Evolutionary conservation across 257 asterid genomes (phyloP), one percentile per base, ranked within the genome.

Genomic region (Gentiana dahurica): DNA sequence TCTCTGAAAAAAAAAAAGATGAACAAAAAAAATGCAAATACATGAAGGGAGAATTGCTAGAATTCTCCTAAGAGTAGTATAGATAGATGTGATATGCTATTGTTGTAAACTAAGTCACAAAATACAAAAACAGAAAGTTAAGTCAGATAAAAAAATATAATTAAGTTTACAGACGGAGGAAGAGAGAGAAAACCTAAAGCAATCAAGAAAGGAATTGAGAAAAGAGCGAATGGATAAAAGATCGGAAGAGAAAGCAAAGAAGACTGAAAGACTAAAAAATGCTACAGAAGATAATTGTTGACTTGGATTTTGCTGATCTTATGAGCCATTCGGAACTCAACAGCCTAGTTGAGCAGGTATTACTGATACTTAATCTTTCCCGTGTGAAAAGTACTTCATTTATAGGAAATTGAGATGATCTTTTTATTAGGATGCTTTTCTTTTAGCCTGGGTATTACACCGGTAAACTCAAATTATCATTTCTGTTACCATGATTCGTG

Each of bases 341-440:
- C 61, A 92, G 98, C 79, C 95, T 92, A 61, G 88, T 85, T 68
- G 94, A 92, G 47, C 98, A 92, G 97, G 98, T 91, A n/a, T 10
- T 12, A 13, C 41, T 6, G 6, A 2, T 36, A 13, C 46, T 36
- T 36, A 12, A 34, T 54, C 43, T 61, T 34, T 32, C 9, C 6
- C 51, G 3, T 57, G 1, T 34, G 36, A 10, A 7, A 33, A 51
- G 13, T 32, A 51, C 34, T 46, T 12, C 39, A 1, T 2, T n/a
- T 57, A 3, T 32, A 24, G 1, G 8, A 34, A 9, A 2, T 0
- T 5, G n/a, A 9, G 50, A 12, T 2, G 3, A 44, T 53, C 47
- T 51, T 49, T 61, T 48, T 1, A 33, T 2, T 3, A 15, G 5
- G 43, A 6, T 51, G 24, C 24, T 24, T 24, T 24, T 24, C 24